These are phyloP conservation scores for Geoglossum cookeanum DNA, from an alignment of 2,329 filamentous ascomycete genomes.

Conservation along the genomic window DNA sequence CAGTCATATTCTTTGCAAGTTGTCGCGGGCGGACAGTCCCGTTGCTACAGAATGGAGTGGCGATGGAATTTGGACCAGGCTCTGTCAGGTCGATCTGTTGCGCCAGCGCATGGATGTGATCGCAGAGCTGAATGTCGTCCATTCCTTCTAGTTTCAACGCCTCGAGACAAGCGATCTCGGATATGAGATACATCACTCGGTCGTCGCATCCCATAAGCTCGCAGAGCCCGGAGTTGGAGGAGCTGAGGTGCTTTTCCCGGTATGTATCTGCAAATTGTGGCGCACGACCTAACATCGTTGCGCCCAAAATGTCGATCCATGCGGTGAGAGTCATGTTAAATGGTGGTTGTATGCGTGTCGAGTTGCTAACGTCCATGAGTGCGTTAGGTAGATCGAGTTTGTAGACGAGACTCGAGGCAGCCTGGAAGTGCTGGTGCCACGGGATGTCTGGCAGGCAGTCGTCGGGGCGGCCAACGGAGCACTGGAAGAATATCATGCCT, in stretches of 20 bases:
- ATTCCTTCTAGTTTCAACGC: slow-evolving; percentile 67
- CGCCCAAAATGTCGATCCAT: slow-evolving; percentile 94
- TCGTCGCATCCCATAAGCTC: slow-evolving; percentile 98
- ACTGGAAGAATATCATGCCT: slow-evolving; percentile 92
- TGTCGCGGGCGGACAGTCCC: slow-evolving; percentile 66
- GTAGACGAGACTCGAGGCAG: slow-evolving; percentile 65
- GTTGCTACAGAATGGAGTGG: slow-evolving; percentile 36
- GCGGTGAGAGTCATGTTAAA: slow-evolving; percentile 91
- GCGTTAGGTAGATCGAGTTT: slow-evolving; percentile 61
- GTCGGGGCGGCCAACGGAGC: slow-evolving; percentile 69
- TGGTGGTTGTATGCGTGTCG: slow-evolving; percentile 42
- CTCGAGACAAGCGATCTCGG: slow-evolving; percentile 90
- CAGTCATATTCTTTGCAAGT: slow-evolving; percentile 72
- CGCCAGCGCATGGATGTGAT: slow-evolving; percentile 74
- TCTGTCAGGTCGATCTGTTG: slow-evolving; percentile 74
- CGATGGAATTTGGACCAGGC: slow-evolving; percentile 30
- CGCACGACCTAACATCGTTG: slow-evolving; percentile 73
- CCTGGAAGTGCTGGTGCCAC: slow-evolving; percentile 95
- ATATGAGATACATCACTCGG: slow-evolving; percentile 92
- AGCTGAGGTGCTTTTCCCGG: slow-evolving; percentile 66
- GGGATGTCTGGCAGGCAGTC: slow-evolving; percentile 78
- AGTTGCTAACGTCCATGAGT: slow-evolving; percentile 33
- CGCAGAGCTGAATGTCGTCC: slow-evolving; percentile 70
- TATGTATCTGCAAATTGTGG: slow-evolving; percentile 91
- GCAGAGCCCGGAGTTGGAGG: slow-evolving; percentile 51